phyloP scores from a whole-genome alignment of 2,329 filamentous ascomycete species.

The Fonsecaea pugnacius region DNA sequence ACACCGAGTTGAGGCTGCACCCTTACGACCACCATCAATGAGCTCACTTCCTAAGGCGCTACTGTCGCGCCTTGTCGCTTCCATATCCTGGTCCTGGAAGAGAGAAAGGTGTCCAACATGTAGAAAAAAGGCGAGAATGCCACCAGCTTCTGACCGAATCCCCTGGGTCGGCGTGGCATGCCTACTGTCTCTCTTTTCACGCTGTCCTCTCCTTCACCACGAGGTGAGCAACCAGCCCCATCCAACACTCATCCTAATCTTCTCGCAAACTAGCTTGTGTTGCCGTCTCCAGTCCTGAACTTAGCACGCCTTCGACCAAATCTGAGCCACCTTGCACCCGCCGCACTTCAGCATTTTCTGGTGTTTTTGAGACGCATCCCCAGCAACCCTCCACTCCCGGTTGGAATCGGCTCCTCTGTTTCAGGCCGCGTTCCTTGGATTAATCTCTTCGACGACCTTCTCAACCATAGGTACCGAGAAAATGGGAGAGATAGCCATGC shows the following conservation, averaged over 20 bases:
- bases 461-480: neutral
- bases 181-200: neutral
- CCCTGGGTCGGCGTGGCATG: neutral
- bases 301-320: neutral
- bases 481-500: neutral
- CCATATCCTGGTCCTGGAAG: neutral
- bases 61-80: too few species aligned
- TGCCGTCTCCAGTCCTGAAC: neutral
- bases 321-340: neutral
- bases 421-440: too few species aligned
- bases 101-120: neutral
- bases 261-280: neutral
- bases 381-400: neutral
- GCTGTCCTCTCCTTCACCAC: neutral
- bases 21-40: too few species aligned
- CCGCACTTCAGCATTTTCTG: neutral
- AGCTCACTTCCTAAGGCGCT: too few species aligned
- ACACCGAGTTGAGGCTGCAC: neutral
- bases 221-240: neutral
- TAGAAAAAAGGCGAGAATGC: neutral
- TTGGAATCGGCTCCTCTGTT: neutral
- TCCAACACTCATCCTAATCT: neutral
- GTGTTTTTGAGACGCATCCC: neutral
- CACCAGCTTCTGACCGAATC: neutral
- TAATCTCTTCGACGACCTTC: neutral